Base-by-base conservation (phyloP, 805 yeast genomes). In the Wickerhamomyces mucosus region DNA sequence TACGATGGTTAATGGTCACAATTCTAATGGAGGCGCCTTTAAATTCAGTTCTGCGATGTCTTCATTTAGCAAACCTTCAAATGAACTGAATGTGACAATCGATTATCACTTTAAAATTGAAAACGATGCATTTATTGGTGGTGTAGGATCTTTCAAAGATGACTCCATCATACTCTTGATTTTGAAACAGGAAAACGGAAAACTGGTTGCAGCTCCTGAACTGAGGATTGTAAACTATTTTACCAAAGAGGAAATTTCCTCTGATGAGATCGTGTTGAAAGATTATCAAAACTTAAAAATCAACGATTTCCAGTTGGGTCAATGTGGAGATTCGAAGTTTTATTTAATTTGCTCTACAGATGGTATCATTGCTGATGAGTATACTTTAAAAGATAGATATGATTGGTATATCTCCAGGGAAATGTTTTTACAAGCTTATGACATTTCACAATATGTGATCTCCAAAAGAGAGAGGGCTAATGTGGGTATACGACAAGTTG, bases 321-420 rank as follows among this genome's bases (percentile, higher is more conserved):
- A 69, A 30, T 73, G 68, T 3, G 41, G 42, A 0, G 49, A 54
- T 1, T 42, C 54, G 5, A 61, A 64, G 33, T 84, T 79, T 59
- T 81, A 67, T 45, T 61, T 92, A 14, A 63, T 89, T 5, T 75
- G 89, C 48, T 84, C 96, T 0, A 70, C 72, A 28, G 97, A 86
- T 55, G 89, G 78, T 1, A 79, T 89, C 1, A 60, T 75, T 12
- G 85, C 86, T 0, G 70, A 77, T 42, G 84, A 78, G 38, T 63
- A 81, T n/a, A 75, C 74, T 32, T 55, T 79, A 16, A 53, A 60
- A 18, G 97, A 88, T 50, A 72, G 78, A 36, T 67, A 78, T 27
- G 59, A 72, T 4, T 89, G 96, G 96, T 78, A 65, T 36, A 36
- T 73, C 4, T 72, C 72, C 1, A 68, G 61, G 23, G 65, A 65